Percentiles rank a stretch among this genome's conserved stretches.
phyloP scores from a whole-genome alignment of 2,329 filamentous ascomycete genomes.

The Chrysosporium queenslandicum region DNA sequence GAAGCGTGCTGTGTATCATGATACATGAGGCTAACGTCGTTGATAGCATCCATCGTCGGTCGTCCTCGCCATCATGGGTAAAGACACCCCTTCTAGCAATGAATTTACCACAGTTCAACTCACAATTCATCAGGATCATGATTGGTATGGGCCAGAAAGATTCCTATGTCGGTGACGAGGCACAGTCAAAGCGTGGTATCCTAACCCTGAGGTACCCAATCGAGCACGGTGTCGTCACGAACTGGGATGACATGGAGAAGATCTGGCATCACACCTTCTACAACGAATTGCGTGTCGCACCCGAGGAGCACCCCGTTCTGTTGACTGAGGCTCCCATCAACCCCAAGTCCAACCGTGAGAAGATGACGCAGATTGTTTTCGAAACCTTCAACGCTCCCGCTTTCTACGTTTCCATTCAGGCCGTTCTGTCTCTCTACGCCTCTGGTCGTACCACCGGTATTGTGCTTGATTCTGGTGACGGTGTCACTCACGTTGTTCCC shows the following conservation, averaged over 20 bases:
- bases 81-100: slow-evolving; percentile 35
- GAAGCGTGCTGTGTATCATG: not conserved
- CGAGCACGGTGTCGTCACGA: slow-evolving; percentile 99
- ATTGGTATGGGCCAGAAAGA: slow-evolving; percentile 99
- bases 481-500: slow-evolving; percentile 99
- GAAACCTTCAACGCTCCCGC: slow-evolving; percentile 99
- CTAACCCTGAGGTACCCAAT: slow-evolving; percentile 98
- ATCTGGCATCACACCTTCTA: slow-evolving; percentile 99
- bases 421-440: slow-evolving; percentile 96
- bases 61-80: slow-evolving; percentile 99
- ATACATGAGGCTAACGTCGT: slow-evolving; percentile 15
- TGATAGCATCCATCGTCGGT: slow-evolving; percentile 91
- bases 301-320: slow-evolving; percentile 98
- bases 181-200: slow-evolving; percentile 99
- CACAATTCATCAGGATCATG: slow-evolving; percentile 71
- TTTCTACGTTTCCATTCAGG: slow-evolving; percentile 99
- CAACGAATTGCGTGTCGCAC: slow-evolving; percentile 99
- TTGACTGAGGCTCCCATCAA: slow-evolving; percentile 99
- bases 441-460: slow-evolving; percentile 99
- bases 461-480: slow-evolving; percentile 98
- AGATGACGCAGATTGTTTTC: slow-evolving; percentile 99
- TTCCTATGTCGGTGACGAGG: slow-evolving; percentile 99
- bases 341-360: slow-evolving; percentile 99
- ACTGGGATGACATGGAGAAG: slow-evolving; percentile 99
- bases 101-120: slow-evolving; percentile 6